A percentile compares a stretch with the other conserved stretches of the same genome.
phyloP scores from a whole-genome alignment of 768 basidiomycete genomes.

The Pulveroboletus sp. region DNA sequence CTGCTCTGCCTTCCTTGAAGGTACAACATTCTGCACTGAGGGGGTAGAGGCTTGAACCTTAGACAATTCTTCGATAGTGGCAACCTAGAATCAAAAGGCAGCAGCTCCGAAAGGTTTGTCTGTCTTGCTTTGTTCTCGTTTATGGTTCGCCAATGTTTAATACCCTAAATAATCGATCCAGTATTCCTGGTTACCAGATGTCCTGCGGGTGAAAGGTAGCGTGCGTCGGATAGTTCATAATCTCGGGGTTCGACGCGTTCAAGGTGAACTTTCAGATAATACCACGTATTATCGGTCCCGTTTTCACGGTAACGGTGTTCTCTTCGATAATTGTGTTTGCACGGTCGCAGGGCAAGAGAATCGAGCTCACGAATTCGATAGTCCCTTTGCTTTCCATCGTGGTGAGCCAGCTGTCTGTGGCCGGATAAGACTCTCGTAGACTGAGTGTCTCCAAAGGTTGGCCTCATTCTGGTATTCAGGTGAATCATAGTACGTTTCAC shows the following conservation, averaged over 20 bases:
- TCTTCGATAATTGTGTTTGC: constrained; percentile 58
- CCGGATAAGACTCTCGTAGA: background rate
- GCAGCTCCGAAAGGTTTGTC: constrained; percentile 46
- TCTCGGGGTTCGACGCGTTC: constrained; percentile 1
- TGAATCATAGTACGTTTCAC: constrained; percentile 25
- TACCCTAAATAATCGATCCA: constrained; percentile 24
- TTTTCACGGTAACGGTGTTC: constrained; percentile 78
- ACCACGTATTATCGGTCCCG: constrained; percentile 68
- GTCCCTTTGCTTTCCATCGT: constrained; percentile 88
- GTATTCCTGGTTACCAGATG: constrained; percentile 91
- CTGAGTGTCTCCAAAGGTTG: constrained; percentile 49
- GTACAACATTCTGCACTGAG: constrained; percentile 9
- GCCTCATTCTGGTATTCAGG: constrained; percentile 86
- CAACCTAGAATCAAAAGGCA: constrained; percentile 47
- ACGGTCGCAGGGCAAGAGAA: constrained; percentile 48
- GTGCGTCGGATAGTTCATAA: constrained; percentile 39
- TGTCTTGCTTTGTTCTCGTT: background rate
- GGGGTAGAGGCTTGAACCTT: background rate
- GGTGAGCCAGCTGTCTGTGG: constrained; percentile 41
- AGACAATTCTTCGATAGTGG: background rate
- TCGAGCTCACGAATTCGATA: constrained; percentile 76
- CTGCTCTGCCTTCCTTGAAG: constrained; percentile 23
- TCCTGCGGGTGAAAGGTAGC: constrained; percentile 77
- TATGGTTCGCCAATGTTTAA: background rate
- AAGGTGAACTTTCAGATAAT: constrained; percentile 49